Base-by-base conservation (phyloP, 352 stramenopile genomes). In the Pythium dissotocum region DNA sequence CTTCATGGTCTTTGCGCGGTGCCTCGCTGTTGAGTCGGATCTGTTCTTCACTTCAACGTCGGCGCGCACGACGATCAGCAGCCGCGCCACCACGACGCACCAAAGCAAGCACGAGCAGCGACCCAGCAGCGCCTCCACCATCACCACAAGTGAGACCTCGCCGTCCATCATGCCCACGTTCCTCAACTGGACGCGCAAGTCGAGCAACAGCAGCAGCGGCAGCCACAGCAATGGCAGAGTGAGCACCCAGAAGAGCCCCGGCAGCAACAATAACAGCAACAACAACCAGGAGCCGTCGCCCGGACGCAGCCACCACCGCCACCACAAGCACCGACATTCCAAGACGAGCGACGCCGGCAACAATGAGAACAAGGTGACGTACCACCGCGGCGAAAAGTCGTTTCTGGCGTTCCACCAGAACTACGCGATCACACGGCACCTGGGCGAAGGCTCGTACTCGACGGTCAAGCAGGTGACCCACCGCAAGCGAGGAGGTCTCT, bases 371-470 rank as follows among this genome's bases (percentile, higher is more conserved):
- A 61, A 55, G 26, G 66, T 72, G 30, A 56, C 33, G 42, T 85
- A 87, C 58, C 82, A 80, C n/a, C 87, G 88, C 61, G 85, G 80
- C 26, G 83, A 93, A 49, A 91, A 91, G 73, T 90, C 80, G 55
- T 92, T 90, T 48, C 58, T 94, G n/a, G 83, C 89, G 44, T 95
- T 95, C 58, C 82, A 94, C 56, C 83, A 93, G 53, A 81, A 89
- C 66, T 95, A 94, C 59, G 75, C 82, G 35, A 91, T 95, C 69
- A 87, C 82, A 24, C 72, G 82, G 35, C 83, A 95, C 67, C 63
- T 95, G 14, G 87, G 87, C n/a, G 85, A 94, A 72, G 87, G 87
- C 35, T 95, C 87, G 64, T 95, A 95, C 76, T 95, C 87, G 69
- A 92, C 84, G 0, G 87, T 95, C 18, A 95, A 95, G 77, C 83